These are phyloP conservation scores for Luzula sylvatica DNA, from an alignment of 176 grass and related monocot species.

Conservation along the genomic window DNA sequence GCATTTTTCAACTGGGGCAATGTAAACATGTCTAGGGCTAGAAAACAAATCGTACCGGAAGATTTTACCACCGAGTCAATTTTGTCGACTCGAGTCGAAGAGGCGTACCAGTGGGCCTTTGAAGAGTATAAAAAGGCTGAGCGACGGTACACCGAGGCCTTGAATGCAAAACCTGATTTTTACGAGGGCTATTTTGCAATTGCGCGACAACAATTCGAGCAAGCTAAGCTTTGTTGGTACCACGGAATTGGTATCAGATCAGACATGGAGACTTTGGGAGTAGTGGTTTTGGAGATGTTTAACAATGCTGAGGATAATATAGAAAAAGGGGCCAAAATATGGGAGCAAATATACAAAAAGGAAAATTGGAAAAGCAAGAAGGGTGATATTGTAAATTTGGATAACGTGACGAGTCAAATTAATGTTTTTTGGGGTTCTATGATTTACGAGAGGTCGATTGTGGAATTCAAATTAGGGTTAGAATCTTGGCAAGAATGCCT, in stretches of 20 bases:
- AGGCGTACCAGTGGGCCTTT: constrained; percentile 62
- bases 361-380: constrained; percentile 49
- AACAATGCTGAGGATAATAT: constrained; percentile 78
- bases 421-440: constrained; percentile 90
- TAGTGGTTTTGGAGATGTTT: constrained; percentile 59
- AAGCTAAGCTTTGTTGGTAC: constrained; percentile 83
- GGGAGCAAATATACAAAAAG: constrained; percentile 72
- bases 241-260: constrained; percentile 51
- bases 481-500: constrained; percentile 74
- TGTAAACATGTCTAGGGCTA: constrained; percentile 67
- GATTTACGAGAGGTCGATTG: constrained; percentile 78
- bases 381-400: constrained; percentile 42
- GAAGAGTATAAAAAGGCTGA: constrained; percentile 63
- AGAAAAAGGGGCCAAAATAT: constrained; percentile 68
- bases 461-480: constrained; percentile 74
- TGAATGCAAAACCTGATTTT: constrained; percentile 73
- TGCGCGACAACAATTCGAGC: constrained; percentile 70
- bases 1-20: constrained; percentile 88
- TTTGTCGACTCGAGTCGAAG: constrained; percentile 39
- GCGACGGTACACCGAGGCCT: constrained; percentile 52
- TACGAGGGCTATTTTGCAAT: constrained; percentile 74
- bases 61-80: constrained; percentile 32
- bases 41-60: constrained; percentile 54
- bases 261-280: constrained; percentile 32
- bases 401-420: constrained; percentile 63